These are phyloP conservation scores for Stereum hirsutum DNA, from an alignment of 1,284 basidiomycete species.

Conservation along the genomic window DNA sequence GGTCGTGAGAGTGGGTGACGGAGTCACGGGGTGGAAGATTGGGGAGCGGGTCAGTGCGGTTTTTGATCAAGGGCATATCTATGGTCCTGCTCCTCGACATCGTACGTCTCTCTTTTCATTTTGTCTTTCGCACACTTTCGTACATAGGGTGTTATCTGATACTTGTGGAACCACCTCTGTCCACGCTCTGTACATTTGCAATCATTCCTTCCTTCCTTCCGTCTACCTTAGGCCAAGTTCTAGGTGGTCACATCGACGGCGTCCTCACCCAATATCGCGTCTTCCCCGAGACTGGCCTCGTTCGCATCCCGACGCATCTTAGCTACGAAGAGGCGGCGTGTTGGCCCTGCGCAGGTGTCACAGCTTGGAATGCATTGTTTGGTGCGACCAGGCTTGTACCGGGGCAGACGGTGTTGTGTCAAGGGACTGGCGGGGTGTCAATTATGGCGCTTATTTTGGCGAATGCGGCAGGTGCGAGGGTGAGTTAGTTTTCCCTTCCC, in stretches of 20 bases:
- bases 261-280: slow-evolving; percentile 35
- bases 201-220: no score
- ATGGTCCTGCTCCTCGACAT: not conserved
- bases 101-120: not conserved
- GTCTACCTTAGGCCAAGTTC: not conserved
- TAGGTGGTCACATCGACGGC: slow-evolving; percentile 9
- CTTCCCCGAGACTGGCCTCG: slow-evolving; percentile 22
- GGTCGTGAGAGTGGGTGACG: not conserved
- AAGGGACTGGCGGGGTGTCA: slow-evolving; percentile 13
- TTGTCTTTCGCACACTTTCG: not conserved
- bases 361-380: slow-evolving; percentile 8
- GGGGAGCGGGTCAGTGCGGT: slow-evolving; percentile 1
- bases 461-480: slow-evolving; percentile 34
- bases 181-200: not conserved
- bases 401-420: slow-evolving; percentile 6
- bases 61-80: slow-evolving; percentile 1
- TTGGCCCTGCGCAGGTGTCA: slow-evolving; percentile 20
- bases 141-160: not conserved
- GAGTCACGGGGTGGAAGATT: not conserved
- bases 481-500: slow-evolving; percentile 14
- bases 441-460: slow-evolving; percentile 12
- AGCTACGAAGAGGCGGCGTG: slow-evolving; percentile 42
- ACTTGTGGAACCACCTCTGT: not conserved
- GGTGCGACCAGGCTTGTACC: slow-evolving; percentile 3
- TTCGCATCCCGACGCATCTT: slow-evolving; percentile 31